phyloP scores from a whole-genome alignment of 805 yeast genomes.

The Yarrowia porcina region DNA sequence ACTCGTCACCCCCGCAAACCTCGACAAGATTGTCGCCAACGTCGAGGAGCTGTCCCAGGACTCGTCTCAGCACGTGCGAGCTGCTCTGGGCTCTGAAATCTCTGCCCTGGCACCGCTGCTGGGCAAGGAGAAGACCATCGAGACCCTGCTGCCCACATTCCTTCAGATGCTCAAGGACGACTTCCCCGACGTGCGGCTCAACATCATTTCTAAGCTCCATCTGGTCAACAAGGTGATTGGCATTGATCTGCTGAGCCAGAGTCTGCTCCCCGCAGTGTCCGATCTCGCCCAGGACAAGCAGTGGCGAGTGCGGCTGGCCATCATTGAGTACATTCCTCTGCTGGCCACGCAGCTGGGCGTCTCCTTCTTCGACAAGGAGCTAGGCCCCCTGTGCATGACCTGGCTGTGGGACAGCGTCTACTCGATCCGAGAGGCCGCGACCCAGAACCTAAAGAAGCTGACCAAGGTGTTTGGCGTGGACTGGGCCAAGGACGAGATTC shows the following conservation, averaged over 20 bases:
- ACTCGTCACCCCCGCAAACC: slow-evolving; percentile 46
- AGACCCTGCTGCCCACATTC: slow-evolving; percentile 79
- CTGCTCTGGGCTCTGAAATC: slow-evolving; percentile 84
- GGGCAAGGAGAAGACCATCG: slow-evolving; percentile 79
- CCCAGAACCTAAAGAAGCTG: slow-evolving; percentile 70
- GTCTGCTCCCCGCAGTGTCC: slow-evolving; percentile 89
- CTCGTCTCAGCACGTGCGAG: slow-evolving; percentile 88
- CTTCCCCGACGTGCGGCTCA: slow-evolving; percentile 91
- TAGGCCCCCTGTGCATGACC: slow-evolving; percentile 87
- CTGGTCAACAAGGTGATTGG: slow-evolving; percentile 94
- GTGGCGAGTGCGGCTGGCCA: slow-evolving; percentile 97
- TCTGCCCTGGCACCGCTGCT: slow-evolving; percentile 82
- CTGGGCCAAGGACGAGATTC: slow-evolving; percentile 87
- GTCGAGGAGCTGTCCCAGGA: slow-evolving; percentile 83
- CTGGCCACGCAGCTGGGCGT: slow-evolving; percentile 93
- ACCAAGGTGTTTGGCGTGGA: slow-evolving; percentile 85
- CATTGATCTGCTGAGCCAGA: slow-evolving; percentile 78
- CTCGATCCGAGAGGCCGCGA: slow-evolving; percentile 96
- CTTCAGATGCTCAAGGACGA: slow-evolving; percentile 94
- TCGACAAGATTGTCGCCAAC: slow-evolving; percentile 73
- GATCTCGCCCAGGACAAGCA: slow-evolving; percentile 94
- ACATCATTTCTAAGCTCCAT: slow-evolving; percentile 87
- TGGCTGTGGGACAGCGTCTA: slow-evolving; percentile 98
- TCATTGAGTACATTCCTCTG: slow-evolving; percentile 92
- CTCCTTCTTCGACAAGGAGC: slow-evolving; percentile 85